Evolutionary conservation across 257 asterid genomes (phyloP).

Genomic region (Solanum medicagineum): DNA sequence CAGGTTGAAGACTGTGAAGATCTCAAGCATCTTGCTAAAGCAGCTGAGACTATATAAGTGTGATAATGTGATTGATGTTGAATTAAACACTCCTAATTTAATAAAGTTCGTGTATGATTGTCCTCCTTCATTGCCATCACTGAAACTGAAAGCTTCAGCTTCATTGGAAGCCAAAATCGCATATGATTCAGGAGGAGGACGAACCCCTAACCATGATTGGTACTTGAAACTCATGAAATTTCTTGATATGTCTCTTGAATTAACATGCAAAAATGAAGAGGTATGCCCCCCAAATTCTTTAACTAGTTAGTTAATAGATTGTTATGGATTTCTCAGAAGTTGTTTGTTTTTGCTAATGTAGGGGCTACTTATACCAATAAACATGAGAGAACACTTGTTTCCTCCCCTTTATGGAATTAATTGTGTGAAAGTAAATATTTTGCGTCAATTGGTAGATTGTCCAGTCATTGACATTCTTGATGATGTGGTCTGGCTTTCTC

Average conservation of each 20-base stretch:
- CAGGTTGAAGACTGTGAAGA: not conserved
- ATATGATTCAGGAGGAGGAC: not conserved
- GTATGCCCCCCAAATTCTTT: not conserved
- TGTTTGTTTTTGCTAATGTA: not conserved
- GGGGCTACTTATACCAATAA: not conserved
- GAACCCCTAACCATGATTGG: not conserved
- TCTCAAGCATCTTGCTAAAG: not conserved
- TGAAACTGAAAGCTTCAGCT: not conserved
- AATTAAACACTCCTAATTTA: not conserved
- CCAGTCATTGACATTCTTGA: not conserved
- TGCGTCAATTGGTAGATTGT: not conserved
- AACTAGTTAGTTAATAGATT: not conserved
- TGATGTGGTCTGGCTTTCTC: slow-evolving; percentile 1
- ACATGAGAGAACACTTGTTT: not conserved
- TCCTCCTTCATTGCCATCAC: not conserved
- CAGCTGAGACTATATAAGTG: not conserved
- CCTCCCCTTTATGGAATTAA: not conserved
- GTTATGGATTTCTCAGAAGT: not conserved
- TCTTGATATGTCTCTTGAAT: not conserved
- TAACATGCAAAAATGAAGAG: not conserved
- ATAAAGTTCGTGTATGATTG: not conserved
- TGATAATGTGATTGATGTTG: not conserved
- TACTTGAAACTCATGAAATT: not conserved
- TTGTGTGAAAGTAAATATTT: not conserved
- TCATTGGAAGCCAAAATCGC: not conserved